Percentiles rank a stretch among this genome's conserved stretches.
Conservation (phyloP, 805 yeast genomes). For the Myxozyma lipomycoides region DNA sequence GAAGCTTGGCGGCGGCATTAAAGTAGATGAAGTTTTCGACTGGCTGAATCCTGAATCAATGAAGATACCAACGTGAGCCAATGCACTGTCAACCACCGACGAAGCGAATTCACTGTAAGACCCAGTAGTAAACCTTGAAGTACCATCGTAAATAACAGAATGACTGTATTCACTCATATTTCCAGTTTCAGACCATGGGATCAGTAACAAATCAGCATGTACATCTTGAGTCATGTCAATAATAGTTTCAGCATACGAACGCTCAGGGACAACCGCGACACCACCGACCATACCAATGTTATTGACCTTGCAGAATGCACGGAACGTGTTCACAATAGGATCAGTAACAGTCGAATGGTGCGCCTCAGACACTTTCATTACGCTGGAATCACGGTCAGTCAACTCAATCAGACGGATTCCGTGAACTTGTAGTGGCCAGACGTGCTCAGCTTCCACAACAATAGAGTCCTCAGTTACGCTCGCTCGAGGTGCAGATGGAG, state of each 20-base stretch:
- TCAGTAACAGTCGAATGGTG: background rate
- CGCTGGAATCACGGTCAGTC: slow-evolving; percentile 10
- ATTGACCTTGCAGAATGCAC: background rate
- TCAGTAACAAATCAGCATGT: background rate
- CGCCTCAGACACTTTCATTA: slow-evolving; percentile 6
- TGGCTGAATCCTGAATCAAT: slow-evolving; percentile 5
- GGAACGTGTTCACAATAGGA: slow-evolving; percentile 6
- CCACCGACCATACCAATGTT: slow-evolving; percentile 2
- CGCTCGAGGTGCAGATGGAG: background rate
- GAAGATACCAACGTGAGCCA: slow-evolving; percentile 1
- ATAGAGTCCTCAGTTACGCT: background rate
- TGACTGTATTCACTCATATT: background rate
- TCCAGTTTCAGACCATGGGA: background rate
- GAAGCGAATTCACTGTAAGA: background rate
- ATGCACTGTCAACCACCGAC: slow-evolving; percentile 13
- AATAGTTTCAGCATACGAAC: slow-evolving; percentile 2
- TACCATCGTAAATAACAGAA: background rate
- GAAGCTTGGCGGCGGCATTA: background rate
- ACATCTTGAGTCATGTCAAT: slow-evolving; percentile 1
- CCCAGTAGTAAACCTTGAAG: slow-evolving; percentile 19
- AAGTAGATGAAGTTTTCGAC: background rate
- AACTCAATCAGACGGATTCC: slow-evolving; percentile 6
- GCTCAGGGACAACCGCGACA: slow-evolving; percentile 6
- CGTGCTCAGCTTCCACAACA: background rate
- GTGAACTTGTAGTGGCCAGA: slow-evolving; percentile 2